phyloP scores from a whole-genome alignment of 768 basidiomycete species.

The Pleurotus sapidus region DNA sequence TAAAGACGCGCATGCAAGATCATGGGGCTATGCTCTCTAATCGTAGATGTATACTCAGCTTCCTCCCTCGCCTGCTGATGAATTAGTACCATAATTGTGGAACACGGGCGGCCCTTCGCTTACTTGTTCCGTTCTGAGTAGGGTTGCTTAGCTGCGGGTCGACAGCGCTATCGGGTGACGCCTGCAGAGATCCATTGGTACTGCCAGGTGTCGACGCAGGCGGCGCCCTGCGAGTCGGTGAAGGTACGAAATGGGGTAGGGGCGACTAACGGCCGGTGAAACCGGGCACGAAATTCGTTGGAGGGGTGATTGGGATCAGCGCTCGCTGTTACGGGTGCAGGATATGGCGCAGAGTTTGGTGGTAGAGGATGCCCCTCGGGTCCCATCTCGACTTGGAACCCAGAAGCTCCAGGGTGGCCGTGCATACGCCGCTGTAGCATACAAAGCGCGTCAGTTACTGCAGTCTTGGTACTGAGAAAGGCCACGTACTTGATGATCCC shows the following conservation, averaged over 20 bases:
- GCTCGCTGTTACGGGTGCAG: conserved; percentile 22
- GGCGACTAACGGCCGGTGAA: conserved; percentile 56
- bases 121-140: conserved; percentile 10
- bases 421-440: conserved; percentile 35
- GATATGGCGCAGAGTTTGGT: conserved; percentile 14
- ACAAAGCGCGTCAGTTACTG: conserved; percentile 6
- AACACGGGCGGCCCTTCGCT: conserved; percentile 3
- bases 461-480: conserved; percentile 4
- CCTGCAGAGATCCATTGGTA: conserved; percentile 23
- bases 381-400: conserved; percentile 12
- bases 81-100: conserved; percentile 10
- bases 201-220: conserved; percentile 14
- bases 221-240: conserved; percentile 10
- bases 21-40: conserved; percentile 1
- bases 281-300: conserved; percentile 64
- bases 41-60: conserved; percentile 6
- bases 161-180: conserved; percentile 25
- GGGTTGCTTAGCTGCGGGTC: conserved; percentile 29
- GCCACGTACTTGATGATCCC: conserved; percentile 70
- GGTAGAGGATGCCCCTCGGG: conserved; percentile 13
- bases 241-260: conserved; percentile 54
- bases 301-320: conserved; percentile 22
- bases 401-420: conserved; percentile 15
- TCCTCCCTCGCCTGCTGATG: conserved; percentile 9
- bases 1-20: too few relatives aligned